Evolutionary conservation across 129 eudicot species (phyloP), one percentile per base, ranked within the genome.

Genomic region (Tagetes erecta): DNA sequence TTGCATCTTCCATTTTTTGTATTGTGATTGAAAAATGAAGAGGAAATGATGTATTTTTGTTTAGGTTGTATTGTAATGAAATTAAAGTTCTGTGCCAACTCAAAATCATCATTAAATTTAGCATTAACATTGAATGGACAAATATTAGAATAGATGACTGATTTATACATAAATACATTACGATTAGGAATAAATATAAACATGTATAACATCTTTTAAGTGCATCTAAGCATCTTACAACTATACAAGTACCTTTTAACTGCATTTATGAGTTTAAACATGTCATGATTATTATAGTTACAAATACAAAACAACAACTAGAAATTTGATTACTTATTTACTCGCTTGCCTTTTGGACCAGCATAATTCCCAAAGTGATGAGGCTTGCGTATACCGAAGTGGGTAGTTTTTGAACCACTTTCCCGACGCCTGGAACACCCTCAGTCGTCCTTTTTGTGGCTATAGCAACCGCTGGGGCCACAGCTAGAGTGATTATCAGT

Each of bases 361-460:
- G 73, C 75, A 91, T 91, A 67, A 91, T 81, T 11, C 78, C 88
- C 51, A 91, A 83, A 47, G 99, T 94, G 56, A 94, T 87, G 10
- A 94, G 96, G 38, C 96, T 84, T 3, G 99, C 97, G 36, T 90
- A 94, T 47, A 88, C 80, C 10, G 93, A 84, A 85, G 13, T 94
- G 58, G 99, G 99, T 53, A 94, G 33, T 82, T 88, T 94, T 75
- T 94, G 89, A 63, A 94, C 93, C 71, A 86, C 86, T 36, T 79
- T 88, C 38, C 98, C 98, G 0, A 94, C 68, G 37, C 81, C 86
- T 0, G 98, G 98, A 45, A 94, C 89, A 14, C 94, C 89, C 74
- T 94, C 97, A 0, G 98, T 91, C 4, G 91, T 35, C 86, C 91
- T 83, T 80, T 91, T 94, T 40, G 98, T 90, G 44, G 89, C 88